Conservation (phyloP, 1,284 basidiomycete genomes). For the Puccinia novopanici region DNA sequence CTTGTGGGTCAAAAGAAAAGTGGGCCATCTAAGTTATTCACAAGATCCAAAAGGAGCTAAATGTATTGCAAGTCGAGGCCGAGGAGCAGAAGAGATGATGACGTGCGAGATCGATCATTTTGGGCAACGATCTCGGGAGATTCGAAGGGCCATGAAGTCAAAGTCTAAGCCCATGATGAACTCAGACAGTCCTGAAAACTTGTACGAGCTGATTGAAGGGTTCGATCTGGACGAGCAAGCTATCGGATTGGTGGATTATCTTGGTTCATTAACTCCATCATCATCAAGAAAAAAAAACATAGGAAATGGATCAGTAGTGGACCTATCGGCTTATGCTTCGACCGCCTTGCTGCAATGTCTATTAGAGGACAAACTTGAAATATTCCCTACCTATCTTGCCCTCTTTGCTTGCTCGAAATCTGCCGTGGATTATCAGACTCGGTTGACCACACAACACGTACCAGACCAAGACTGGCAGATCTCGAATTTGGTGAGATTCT, state of each 20-base stretch:
- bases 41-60: slow-evolving; percentile 89
- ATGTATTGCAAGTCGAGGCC: slow-evolving; percentile 64
- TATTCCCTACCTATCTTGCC: slow-evolving; percentile 72
- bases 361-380: slow-evolving; percentile 79
- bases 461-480: slow-evolving; percentile 28
- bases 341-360: slow-evolving; percentile 82
- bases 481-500: slow-evolving; percentile 33
- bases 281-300: slow-evolving; percentile 6
- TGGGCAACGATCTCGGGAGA: slow-evolving; percentile 33
- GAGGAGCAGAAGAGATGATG: slow-evolving; percentile 49
- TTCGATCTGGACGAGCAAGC: slow-evolving; percentile 44
- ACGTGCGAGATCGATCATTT: slow-evolving; percentile 49
- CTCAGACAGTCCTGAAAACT: slow-evolving; percentile 27
- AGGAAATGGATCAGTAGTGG: not conserved
- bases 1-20: slow-evolving; percentile 84
- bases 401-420: slow-evolving; percentile 59
- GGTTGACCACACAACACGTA: slow-evolving; percentile 5
- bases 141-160: slow-evolving; percentile 42
- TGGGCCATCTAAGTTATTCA: slow-evolving; percentile 86
- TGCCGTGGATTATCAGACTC: not conserved
- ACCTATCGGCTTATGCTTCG: slow-evolving; percentile 68
- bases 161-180: not conserved
- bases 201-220: slow-evolving; percentile 40
- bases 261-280: slow-evolving; percentile 18
- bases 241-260: slow-evolving; percentile 47